A percentile compares a stretch with the other conserved stretches of the same genome.
phyloP scores from a whole-genome alignment of 2,329 filamentous ascomycete genomes.

The Aspergillus ruber region DNA sequence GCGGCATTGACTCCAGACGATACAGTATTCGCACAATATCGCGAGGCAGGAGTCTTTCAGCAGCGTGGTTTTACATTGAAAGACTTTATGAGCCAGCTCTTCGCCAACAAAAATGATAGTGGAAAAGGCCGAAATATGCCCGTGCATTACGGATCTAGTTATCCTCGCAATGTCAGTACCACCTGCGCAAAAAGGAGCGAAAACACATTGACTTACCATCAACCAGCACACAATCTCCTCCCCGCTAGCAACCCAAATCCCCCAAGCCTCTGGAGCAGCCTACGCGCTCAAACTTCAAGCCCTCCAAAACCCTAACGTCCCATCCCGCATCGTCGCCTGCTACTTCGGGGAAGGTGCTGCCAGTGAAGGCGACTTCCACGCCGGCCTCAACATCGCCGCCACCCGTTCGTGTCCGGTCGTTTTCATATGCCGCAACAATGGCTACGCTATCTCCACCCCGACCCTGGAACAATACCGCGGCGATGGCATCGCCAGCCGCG shows the following conservation, averaged over 20 bases:
- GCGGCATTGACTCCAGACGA: slow-evolving; percentile 78
- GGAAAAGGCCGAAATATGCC: slow-evolving; percentile 92
- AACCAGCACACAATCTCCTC: slow-evolving; percentile 87
- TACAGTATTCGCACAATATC: slow-evolving; percentile 89
- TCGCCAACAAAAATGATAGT: slow-evolving; percentile 74
- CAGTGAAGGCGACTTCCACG: slow-evolving; percentile 87
- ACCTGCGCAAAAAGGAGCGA: too few relatives aligned
- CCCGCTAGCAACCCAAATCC: slow-evolving; percentile 79
- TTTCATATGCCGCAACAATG: slow-evolving; percentile 90
- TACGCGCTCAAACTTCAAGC: slow-evolving; percentile 81
- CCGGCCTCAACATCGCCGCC: slow-evolving; percentile 82
- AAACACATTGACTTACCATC: too few relatives aligned
- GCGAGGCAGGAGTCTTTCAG: slow-evolving; percentile 85
- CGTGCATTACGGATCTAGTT: slow-evolving; percentile 83
- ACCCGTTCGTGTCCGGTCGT: slow-evolving; percentile 81
- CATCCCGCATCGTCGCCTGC: slow-evolving; percentile 66
- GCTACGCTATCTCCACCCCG: slow-evolving; percentile 83
- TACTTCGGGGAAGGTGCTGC: slow-evolving; percentile 91
- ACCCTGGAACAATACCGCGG: slow-evolving; percentile 87
- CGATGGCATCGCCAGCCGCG: slow-evolving; percentile 81
- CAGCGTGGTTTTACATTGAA: slow-evolving; percentile 80
- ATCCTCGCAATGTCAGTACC: slow-evolving; percentile 67
- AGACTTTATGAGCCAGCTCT: slow-evolving; percentile 93
- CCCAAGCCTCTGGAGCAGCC: slow-evolving; percentile 78
- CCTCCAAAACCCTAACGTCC: slow-evolving; percentile 61